Percentiles rank a stretch among this genome's conserved stretches.
These are phyloP conservation scores for Cryphonectria parasitica DNA, from an alignment of 2,329 filamentous ascomycete species.

Conservation along the genomic window DNA sequence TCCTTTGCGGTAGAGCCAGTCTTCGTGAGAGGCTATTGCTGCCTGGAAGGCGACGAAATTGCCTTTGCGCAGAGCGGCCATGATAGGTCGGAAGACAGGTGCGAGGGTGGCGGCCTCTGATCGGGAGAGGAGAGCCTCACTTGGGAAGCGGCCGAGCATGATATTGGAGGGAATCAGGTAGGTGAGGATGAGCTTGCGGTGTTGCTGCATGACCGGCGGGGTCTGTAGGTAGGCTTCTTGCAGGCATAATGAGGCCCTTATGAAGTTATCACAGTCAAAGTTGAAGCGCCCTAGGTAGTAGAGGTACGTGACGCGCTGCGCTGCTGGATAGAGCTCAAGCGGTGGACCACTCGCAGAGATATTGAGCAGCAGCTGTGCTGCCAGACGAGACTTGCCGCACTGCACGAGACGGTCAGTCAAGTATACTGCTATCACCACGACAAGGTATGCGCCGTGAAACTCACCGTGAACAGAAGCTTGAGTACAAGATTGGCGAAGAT, in stretches of 20 bases:
- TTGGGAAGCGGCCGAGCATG: slow-evolving; percentile 82
- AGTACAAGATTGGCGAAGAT: slow-evolving; percentile 89
- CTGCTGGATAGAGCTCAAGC: slow-evolving; percentile 78
- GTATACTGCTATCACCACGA: slow-evolving; percentile 15
- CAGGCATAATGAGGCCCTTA: slow-evolving; percentile 73
- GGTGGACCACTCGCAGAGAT: slow-evolving; percentile 84
- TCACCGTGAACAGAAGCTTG: slow-evolving; percentile 81
- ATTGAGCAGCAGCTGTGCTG: slow-evolving; percentile 86
- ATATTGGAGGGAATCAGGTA: slow-evolving; percentile 84
- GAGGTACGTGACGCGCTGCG: slow-evolving; percentile 87
- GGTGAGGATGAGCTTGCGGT: slow-evolving; percentile 79
- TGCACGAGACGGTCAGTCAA: slow-evolving; percentile 37
- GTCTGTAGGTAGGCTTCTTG: slow-evolving; percentile 79
- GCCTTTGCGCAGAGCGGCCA: slow-evolving; percentile 71
- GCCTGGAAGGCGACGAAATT: slow-evolving; percentile 75
- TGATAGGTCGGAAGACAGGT: slow-evolving; percentile 77
- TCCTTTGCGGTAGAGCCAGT: slow-evolving; percentile 77
- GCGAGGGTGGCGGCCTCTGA: slow-evolving; percentile 67
- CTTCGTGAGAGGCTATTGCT: slow-evolving; percentile 65
- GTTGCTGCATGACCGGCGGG: slow-evolving; percentile 63
- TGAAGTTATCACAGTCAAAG: slow-evolving; percentile 83
- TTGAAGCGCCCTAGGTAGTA: slow-evolving; percentile 94
- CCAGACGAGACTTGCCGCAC: slow-evolving; percentile 81
- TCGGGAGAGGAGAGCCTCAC: slow-evolving; percentile 64
- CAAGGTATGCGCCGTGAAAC: slow-evolving; percentile 31